These are phyloP conservation scores for Aureobasidium vineae DNA, from an alignment of 2,329 filamentous ascomycete genomes.

Conservation along the genomic window DNA sequence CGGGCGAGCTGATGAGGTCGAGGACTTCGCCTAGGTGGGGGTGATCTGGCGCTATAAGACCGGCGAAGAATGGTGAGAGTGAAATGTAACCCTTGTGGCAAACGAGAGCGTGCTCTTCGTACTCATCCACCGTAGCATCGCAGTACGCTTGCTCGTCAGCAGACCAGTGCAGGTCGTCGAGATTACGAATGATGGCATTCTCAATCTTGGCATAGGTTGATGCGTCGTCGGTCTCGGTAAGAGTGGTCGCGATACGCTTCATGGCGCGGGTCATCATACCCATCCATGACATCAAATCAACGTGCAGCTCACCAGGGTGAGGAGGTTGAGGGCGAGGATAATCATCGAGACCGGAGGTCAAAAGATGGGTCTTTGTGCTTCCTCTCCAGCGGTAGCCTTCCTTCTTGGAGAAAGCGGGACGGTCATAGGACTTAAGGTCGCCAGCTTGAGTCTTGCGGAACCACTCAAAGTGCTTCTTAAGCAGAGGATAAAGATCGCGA, in stretches of 20 bases:
- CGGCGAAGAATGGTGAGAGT: constrained; percentile 86
- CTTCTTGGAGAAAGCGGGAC: constrained; percentile 80
- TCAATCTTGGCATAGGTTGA: constrained; percentile 69
- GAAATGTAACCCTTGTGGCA: constrained; percentile 98
- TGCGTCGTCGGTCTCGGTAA: constrained; percentile 75
- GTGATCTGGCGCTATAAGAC: constrained; percentile 71
- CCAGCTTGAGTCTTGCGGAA: constrained; percentile 89
- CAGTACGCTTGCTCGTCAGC: constrained; percentile 79
- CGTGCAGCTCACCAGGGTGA: constrained; percentile 91
- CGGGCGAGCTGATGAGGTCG: constrained; percentile 73
- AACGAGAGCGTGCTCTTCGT: constrained; percentile 82
- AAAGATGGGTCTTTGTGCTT: constrained; percentile 77
- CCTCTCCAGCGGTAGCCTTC: constrained; percentile 96
- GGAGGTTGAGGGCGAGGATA: constrained; percentile 93
- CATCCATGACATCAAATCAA: constrained; percentile 94
- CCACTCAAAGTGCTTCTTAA: constrained; percentile 90
- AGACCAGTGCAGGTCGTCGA: constrained; percentile 93
- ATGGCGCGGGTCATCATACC: constrained; percentile 94
- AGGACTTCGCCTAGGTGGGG: constrained; percentile 71
- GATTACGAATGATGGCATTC: constrained; percentile 76
- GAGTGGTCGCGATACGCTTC: constrained; percentile 69
- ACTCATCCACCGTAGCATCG: constrained; percentile 92
- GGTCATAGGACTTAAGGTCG: constrained; percentile 87
- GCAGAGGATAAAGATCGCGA: constrained; percentile 74
- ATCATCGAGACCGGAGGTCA: constrained; percentile 93